Evolutionary conservation across 208 protist species (phyloP).

Genomic region (Endotrypanum monterogeii): DNA sequence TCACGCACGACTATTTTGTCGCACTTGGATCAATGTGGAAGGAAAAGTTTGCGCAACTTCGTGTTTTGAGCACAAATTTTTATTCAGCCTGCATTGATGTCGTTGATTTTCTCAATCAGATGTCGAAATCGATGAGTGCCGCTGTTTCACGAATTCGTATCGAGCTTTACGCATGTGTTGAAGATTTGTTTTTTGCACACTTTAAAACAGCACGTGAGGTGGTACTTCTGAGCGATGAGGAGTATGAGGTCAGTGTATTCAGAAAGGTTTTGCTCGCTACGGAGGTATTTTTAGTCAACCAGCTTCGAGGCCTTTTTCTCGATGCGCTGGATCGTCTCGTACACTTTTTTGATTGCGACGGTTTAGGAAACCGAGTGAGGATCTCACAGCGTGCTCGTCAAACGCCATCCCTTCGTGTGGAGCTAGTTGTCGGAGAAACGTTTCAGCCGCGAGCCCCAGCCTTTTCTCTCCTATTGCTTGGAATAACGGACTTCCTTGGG

Average conservation of each 20-base stretch:
- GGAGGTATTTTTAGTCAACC: conserved; percentile 77
- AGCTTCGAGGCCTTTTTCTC: conserved; percentile 54
- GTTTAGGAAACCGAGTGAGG: conserved; percentile 10
- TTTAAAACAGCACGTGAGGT: conserved; percentile 37
- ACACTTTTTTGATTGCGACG: conserved; percentile 54
- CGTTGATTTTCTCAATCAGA: conserved; percentile 53
- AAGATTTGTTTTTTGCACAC: conserved; percentile 72
- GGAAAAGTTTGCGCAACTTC: conserved; percentile 48
- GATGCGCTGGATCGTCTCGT: conserved; percentile 58
- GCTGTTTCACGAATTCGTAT: conserved; percentile 77
- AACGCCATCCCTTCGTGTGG: conserved; percentile 47
- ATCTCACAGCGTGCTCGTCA: conserved; percentile 42
- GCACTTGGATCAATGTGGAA: conserved; percentile 64
- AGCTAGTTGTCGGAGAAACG: conserved; percentile 53
- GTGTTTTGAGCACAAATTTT: conserved; percentile 52
- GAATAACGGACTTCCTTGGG: conserved; percentile 68
- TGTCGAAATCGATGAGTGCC: conserved; percentile 54
- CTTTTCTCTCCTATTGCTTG: conserved; percentile 63
- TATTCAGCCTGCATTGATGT: conserved; percentile 43
- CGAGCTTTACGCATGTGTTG: conserved; percentile 82
- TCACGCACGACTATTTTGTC: conserved; percentile 62
- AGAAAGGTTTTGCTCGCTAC: conserved; percentile 62
- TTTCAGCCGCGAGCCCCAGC: conserved; percentile 61
- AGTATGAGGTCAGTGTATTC: conserved; percentile 52
- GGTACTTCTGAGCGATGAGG: conserved; percentile 38